phyloP scores from a whole-genome alignment of 495 filamentous ascomycete species.

The Oidiodendron maius region DNA sequence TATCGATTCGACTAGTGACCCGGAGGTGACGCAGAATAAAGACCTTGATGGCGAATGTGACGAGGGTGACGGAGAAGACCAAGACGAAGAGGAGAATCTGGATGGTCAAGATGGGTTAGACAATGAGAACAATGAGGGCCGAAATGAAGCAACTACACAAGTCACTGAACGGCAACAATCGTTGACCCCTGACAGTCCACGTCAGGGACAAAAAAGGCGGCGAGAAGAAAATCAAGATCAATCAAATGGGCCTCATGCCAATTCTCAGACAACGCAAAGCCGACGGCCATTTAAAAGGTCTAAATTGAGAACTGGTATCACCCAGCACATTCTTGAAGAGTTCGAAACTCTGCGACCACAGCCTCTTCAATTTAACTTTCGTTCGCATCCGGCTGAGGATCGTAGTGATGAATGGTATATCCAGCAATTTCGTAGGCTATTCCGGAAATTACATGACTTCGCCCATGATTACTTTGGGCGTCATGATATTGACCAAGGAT shows the following conservation, averaged over 20 bases:
- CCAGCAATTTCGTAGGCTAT: conserved; percentile 8
- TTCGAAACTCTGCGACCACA: conserved; percentile 8
- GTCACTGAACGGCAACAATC: too few species aligned
- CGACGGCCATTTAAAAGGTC: conserved; percentile 1
- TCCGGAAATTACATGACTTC: not conserved
- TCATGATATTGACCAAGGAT: conserved; percentile 11
- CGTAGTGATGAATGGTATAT: conserved; percentile 13
- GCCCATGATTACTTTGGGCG: conserved; percentile 6
- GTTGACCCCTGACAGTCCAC: too few species aligned
- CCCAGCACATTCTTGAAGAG: not conserved
- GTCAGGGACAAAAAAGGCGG: not conserved
- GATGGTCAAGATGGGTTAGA: too few species aligned
- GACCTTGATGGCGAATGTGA: too few species aligned
- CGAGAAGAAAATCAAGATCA: not conserved
- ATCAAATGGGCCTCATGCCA: not conserved
- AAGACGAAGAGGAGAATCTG: too few species aligned
- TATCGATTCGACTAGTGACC: not conserved
- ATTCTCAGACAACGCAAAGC: not conserved
- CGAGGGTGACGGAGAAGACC: too few species aligned
- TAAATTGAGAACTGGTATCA: not conserved
- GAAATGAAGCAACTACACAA: too few species aligned
- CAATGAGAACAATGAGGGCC: too few species aligned
- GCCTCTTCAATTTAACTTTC: conserved; percentile 11
- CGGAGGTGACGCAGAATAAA: not conserved
- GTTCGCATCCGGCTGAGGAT: conserved; percentile 9